Conservation (phyloP, 371 early-diverging fungal species). For the Rhizopus stolonifer region DNA sequence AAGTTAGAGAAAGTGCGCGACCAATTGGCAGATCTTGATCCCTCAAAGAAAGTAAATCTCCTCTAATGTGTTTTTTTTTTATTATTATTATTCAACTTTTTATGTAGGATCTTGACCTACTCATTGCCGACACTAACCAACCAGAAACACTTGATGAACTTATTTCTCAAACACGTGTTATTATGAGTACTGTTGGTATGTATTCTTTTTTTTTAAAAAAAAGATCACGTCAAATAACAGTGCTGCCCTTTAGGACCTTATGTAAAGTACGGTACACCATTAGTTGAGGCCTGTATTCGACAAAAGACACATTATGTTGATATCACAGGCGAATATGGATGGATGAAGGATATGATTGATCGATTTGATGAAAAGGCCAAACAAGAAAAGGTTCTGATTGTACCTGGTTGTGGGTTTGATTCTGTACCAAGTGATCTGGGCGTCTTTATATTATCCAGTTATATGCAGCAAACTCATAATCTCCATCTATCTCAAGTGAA, state of each 20-base stretch:
- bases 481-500: constrained; percentile 55
- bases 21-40: constrained; percentile 10
- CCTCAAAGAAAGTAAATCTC: constrained; percentile 12
- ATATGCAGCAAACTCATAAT: constrained; percentile 51
- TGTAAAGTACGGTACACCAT: constrained; percentile 60
- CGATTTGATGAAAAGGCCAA: constrained; percentile 70
- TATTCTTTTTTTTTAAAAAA: no score
- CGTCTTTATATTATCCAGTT: constrained; percentile 42
- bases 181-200: constrained; percentile 73
- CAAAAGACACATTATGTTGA: constrained; percentile 89
- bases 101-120: constrained; percentile 13
- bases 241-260: constrained; percentile 35
- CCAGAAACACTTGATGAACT: constrained; percentile 30
- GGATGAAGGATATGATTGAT: constrained; percentile 68
- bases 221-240: no score
- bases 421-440: constrained; percentile 85
- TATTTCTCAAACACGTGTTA: constrained; percentile 65
- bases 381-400: constrained; percentile 65
- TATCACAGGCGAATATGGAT: constrained; percentile 81
- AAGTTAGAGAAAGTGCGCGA: constrained; percentile 24
- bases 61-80: not conserved
- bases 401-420: constrained; percentile 92
- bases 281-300: constrained; percentile 83
- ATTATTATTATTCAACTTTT: not conserved
- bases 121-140: constrained; percentile 23